phyloP scores from a whole-genome alignment of 1,139 yeast genomes.

The Saccharomyces hybrid region DNA sequence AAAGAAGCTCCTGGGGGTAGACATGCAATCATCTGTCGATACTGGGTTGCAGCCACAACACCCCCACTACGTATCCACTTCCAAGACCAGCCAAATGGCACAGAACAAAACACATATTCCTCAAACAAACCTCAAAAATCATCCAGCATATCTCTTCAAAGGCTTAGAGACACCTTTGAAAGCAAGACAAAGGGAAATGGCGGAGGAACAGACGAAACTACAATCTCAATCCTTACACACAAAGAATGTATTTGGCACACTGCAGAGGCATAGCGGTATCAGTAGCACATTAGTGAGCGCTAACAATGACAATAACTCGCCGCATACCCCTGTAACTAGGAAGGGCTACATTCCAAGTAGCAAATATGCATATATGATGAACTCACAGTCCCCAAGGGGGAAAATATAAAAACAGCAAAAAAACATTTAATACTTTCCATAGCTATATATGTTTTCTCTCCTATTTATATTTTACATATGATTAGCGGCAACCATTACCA shows the following conservation, averaged over 20 bases:
- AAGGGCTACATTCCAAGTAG: conserved; percentile 36
- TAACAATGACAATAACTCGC: not conserved
- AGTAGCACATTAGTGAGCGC: not conserved
- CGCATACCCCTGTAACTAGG: conserved; percentile 9
- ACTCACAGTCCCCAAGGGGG: conserved; percentile 35
- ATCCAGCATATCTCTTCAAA: conserved; percentile 29
- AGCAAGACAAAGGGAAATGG: conserved; percentile 10
- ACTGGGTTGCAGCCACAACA: not conserved
- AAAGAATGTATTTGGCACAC: not conserved
- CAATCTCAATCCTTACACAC: not conserved
- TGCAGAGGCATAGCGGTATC: not conserved
- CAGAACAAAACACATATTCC: conserved; percentile 1
- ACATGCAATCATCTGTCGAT: conserved; percentile 10
- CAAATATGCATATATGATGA: conserved; percentile 38
- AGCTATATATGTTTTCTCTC: not conserved
- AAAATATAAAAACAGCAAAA: conserved; percentile 16
- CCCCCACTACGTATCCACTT: not conserved
- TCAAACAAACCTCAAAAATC: not conserved
- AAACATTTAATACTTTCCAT: not conserved
- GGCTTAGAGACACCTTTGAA: conserved; percentile 28
- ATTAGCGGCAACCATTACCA: conserved; percentile 41
- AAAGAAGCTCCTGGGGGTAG: conserved; percentile 37
- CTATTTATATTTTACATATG: not conserved
- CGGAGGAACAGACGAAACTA: conserved; percentile 1
- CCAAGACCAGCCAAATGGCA: not conserved